Percentiles rank a stretch among this genome's conserved stretches.
Evolutionary conservation across 2,329 filamentous ascomycete species (phyloP).

Genomic region (Aspergillus amoenus): DNA sequence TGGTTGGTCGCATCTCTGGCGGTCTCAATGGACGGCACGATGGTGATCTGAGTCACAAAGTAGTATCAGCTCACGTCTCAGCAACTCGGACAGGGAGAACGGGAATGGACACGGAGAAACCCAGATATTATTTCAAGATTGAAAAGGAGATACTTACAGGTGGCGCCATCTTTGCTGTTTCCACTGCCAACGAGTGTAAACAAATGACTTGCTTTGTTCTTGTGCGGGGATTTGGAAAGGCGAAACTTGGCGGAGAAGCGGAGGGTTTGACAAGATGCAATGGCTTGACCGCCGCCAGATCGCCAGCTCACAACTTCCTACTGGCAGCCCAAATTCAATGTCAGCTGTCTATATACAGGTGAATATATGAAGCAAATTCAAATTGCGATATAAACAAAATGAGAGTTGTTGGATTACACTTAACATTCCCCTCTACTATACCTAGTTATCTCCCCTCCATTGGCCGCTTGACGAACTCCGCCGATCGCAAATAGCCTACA

Average conservation of each 20-base stretch:
- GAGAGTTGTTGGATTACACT: not conserved
- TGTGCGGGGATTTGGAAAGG: slow-evolving; percentile 20
- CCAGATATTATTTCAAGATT: not conserved
- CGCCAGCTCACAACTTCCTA: not conserved
- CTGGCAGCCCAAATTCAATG: not conserved
- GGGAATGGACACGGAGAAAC: not conserved
- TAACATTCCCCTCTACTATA: no score
- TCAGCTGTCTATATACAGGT: not conserved
- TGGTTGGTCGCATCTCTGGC: slow-evolving; percentile 57
- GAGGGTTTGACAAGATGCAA: not conserved
- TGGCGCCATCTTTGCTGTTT: slow-evolving; percentile 25
- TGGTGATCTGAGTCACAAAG: slow-evolving; percentile 40
- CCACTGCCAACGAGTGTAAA: not conserved
- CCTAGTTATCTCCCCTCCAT: not conserved
- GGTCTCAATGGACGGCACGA: slow-evolving; percentile 63
- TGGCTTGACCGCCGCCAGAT: not conserved
- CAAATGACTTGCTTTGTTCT: slow-evolving; percentile 3
- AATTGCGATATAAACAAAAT: not conserved
- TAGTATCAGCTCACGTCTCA: slow-evolving; percentile 6
- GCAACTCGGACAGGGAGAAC: not conserved
- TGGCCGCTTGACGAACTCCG: not conserved
- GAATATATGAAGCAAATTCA: not conserved
- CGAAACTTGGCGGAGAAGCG: slow-evolving; percentile 8
- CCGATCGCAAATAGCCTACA: not conserved
- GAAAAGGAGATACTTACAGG: slow-evolving; percentile 22